Evolutionary conservation across 1,139 yeast species (phyloP).

Genomic region (Nematodospora anomalae): DNA sequence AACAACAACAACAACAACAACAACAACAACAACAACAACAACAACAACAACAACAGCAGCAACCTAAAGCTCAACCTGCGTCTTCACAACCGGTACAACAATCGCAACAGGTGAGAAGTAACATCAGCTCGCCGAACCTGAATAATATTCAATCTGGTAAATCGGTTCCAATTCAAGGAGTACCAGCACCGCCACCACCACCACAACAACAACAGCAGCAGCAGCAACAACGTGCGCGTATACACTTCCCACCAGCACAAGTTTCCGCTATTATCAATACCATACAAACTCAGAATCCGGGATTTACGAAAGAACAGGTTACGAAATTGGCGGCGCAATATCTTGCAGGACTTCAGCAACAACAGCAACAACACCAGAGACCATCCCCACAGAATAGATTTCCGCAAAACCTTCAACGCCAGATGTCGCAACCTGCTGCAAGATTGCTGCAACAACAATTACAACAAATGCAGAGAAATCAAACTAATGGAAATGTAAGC

Average conservation of each 20-base stretch:
- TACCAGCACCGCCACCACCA: constrained; percentile 10
- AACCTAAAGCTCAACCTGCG: neutral
- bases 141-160: constrained; percentile 2
- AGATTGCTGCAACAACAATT: constrained; percentile 6
- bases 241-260: constrained; percentile 60
- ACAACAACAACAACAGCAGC: constrained; percentile 14
- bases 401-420: neutral
- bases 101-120: constrained; percentile 2
- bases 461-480: constrained; percentile 6
- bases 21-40: constrained; percentile 4
- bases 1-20: constrained; percentile 3
- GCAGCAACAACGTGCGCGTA: constrained; percentile 30
- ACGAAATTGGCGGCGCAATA: constrained; percentile 72
- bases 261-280: constrained; percentile 69
- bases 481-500: constrained; percentile 5
- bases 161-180: neutral
- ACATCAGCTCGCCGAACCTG: constrained; percentile 7
- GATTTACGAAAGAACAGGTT: constrained; percentile 67
- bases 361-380: constrained; percentile 17
- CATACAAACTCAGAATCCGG: constrained; percentile 69
- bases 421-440: neutral
- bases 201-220: constrained; percentile 12
- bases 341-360: constrained; percentile 30
- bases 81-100: constrained; percentile 1
- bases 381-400: neutral